phyloP scores from a whole-genome alignment of 495 filamentous ascomycete species.

The Aspergillus leporis region DNA sequence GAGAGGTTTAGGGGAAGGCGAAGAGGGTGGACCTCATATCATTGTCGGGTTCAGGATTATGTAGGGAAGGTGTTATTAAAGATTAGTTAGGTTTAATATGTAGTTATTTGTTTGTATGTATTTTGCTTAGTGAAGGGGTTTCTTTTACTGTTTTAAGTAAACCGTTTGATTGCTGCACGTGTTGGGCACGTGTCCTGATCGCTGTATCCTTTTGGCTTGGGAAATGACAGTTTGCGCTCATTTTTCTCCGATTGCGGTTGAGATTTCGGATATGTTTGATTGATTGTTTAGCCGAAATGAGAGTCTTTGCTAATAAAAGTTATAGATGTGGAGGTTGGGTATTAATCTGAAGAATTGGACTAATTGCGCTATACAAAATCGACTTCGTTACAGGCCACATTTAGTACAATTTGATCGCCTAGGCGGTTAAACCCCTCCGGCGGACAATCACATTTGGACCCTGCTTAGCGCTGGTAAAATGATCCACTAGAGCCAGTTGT shows the following conservation, averaged over 20 bases:
- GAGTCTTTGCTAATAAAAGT: too few species aligned
- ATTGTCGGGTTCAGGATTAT: background rate
- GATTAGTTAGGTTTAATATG: background rate
- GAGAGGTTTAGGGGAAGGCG: background rate
- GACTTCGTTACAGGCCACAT: background rate
- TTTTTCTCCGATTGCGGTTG: background rate
- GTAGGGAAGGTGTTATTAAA: too few species aligned
- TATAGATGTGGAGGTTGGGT: background rate
- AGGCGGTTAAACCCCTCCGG: conserved; percentile 8
- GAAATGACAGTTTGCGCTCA: background rate
- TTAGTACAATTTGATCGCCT: background rate
- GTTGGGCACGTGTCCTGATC: conserved; percentile 18
- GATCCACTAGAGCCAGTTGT: conserved; percentile 47
- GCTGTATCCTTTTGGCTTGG: background rate
- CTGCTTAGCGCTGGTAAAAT: conserved; percentile 48
- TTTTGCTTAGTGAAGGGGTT: background rate
- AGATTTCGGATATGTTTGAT: background rate
- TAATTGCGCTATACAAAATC: background rate
- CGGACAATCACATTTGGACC: conserved; percentile 45
- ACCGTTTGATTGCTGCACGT: conserved; percentile 8
- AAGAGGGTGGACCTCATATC: background rate
- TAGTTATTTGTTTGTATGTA: background rate
- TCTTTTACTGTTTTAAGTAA: background rate
- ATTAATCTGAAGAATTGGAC: background rate
- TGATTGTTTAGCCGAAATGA: background rate